These are phyloP conservation scores for Penicillium lagena DNA, from an alignment of 495 filamentous ascomycete species.

Conservation along the genomic window DNA sequence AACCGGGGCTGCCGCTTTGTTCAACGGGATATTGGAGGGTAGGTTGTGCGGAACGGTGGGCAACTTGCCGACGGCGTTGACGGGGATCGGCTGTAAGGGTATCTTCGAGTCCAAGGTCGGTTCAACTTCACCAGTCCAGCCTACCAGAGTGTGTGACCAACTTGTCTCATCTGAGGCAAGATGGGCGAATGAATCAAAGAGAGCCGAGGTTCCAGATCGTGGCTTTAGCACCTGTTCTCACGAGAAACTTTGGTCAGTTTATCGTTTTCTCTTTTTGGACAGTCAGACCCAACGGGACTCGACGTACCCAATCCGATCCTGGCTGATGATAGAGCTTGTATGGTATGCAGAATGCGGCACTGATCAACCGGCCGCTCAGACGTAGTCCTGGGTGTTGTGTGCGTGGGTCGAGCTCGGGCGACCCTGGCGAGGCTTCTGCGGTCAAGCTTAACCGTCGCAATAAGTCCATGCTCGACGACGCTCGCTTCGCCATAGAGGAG, in stretches of 20 bases:
- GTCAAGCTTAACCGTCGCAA: conserved; percentile 57
- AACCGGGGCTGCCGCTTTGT: conserved; percentile 64
- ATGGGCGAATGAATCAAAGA: conserved; percentile 83
- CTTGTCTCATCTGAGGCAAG: conserved; percentile 66
- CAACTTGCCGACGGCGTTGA: conserved; percentile 20
- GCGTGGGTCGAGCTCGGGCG: conserved; percentile 52
- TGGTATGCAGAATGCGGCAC: conserved; percentile 79
- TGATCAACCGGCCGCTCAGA: conserved; percentile 79
- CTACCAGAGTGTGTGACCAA: conserved; percentile 84
- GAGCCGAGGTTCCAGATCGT: conserved; percentile 76
- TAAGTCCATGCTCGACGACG: conserved; percentile 52
- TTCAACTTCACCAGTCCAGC: conserved; percentile 88
- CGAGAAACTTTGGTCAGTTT: conserved; percentile 1
- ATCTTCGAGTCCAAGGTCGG: conserved; percentile 30
- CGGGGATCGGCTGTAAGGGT: conserved; percentile 27
- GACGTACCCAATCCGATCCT: conserved; percentile 67
- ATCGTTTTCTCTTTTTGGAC: conserved; percentile 1
- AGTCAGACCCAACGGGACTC: background rate
- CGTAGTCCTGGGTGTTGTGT: conserved; percentile 59
- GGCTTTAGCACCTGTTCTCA: conserved; percentile 43
- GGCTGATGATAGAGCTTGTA: conserved; percentile 62
- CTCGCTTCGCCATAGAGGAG: conserved; percentile 43
- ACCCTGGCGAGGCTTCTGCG: conserved; percentile 24
- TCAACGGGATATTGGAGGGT: conserved; percentile 20
- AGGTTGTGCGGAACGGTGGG: conserved; percentile 12